These are phyloP conservation scores for Nigrospora sphaerica DNA, from an alignment of 2,329 filamentous ascomycete species.

Conservation along the genomic window DNA sequence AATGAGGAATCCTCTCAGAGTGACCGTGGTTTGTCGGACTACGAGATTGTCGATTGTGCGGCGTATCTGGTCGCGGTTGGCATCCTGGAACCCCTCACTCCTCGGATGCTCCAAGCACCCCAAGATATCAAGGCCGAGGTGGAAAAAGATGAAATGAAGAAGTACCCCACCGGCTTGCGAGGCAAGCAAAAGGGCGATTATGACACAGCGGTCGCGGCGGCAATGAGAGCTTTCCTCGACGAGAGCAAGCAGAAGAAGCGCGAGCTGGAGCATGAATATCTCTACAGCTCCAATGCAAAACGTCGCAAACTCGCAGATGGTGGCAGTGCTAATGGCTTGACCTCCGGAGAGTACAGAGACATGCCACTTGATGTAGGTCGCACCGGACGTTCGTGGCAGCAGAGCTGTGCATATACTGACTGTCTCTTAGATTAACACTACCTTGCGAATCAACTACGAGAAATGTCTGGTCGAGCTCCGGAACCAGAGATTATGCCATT, in stretches of 20 bases:
- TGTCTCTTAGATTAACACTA: constrained; percentile 9
- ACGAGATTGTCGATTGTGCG: constrained; percentile 41
- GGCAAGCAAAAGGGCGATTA: constrained; percentile 63
- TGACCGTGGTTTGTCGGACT: not conserved
- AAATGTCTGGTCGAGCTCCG: constrained; percentile 79
- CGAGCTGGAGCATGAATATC: constrained; percentile 30
- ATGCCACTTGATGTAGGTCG: constrained; percentile 2
- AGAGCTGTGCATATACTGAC: too few species aligned
- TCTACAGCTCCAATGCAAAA: constrained; percentile 29
- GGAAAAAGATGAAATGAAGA: constrained; percentile 53
- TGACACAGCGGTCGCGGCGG: constrained; percentile 23
- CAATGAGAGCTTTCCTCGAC: constrained; percentile 11
- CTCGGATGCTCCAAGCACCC: constrained; percentile 50
- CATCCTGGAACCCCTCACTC: constrained; percentile 57
- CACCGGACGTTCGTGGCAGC: not conserved
- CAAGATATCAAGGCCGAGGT: constrained; percentile 55
- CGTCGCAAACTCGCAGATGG: constrained; percentile 49
- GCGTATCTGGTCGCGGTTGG: constrained; percentile 55
- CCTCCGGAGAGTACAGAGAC: constrained; percentile 10
- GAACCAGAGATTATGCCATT: constrained; percentile 67
- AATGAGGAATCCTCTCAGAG: not conserved
- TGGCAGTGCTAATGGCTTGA: constrained; percentile 22
- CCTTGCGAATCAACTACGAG: constrained; percentile 76
- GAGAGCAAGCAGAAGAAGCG: constrained; percentile 40
- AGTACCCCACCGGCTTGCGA: constrained; percentile 46